Conservation (phyloP, 179 eudicot genomes). For the Silene coronaria region DNA sequence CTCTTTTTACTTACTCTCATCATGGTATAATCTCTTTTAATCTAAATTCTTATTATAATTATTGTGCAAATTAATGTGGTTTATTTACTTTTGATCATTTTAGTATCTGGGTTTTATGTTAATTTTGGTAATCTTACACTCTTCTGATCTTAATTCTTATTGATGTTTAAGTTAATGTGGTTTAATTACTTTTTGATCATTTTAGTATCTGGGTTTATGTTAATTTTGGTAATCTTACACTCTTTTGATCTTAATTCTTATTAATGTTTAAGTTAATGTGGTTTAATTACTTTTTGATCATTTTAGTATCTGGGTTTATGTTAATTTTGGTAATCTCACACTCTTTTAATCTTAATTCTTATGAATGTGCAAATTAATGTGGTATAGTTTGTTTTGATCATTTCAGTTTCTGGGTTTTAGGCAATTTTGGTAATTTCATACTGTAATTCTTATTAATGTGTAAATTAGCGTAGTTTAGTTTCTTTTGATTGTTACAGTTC, state of each 20-base stretch:
- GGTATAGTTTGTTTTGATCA: no score
- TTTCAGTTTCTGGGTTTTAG: background rate
- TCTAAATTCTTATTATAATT: background rate
- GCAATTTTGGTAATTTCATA: no score
- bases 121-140: background rate
- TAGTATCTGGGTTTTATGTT: background rate
- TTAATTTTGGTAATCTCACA: background rate
- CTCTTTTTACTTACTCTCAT: constrained; percentile 84
- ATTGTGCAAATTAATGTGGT: background rate
- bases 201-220: background rate
- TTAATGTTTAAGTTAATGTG: background rate
- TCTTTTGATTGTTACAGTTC: background rate
- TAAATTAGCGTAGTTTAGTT: no score
- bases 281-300: background rate
- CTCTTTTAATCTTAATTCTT: background rate
- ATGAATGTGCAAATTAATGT: no score
- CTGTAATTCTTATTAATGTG: no score
- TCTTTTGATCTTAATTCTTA: background rate
- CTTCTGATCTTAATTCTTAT: background rate
- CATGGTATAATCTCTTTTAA: constrained; percentile 45
- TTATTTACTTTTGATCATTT: background rate
- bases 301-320: background rate
- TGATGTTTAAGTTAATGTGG: background rate
- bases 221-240: background rate
- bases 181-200: background rate